A percentile compares a stretch with the other conserved stretches of the same genome.
phyloP scores from a whole-genome alignment of 176 grass and related monocot genomes.

The Hordeum marinum region DNA sequence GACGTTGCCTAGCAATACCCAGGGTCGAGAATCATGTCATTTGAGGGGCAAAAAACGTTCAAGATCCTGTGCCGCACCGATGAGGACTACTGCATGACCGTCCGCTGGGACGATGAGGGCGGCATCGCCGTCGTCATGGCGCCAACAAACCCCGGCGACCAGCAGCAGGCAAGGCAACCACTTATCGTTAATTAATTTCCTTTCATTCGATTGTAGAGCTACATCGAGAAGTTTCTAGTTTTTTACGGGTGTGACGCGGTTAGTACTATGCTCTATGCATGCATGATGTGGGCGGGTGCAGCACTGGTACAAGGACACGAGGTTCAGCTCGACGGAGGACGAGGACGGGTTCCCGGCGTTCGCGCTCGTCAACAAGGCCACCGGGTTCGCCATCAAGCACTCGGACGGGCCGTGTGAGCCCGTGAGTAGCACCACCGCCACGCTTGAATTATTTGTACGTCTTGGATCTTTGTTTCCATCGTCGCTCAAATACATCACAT shows the following conservation, averaged over 20 bases:
- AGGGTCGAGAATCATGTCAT: not conserved
- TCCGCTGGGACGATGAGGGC: conserved; percentile 10
- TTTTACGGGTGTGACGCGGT: not conserved
- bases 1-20: too few relatives aligned
- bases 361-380: conserved; percentile 62
- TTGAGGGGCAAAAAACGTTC: not conserved
- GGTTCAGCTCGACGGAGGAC: conserved; percentile 49
- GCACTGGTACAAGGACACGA: conserved; percentile 72
- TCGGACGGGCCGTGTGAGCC: conserved; percentile 46
- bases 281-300: not conserved
- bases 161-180: conserved; percentile 6
- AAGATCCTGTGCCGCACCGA: conserved; percentile 51
- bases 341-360: conserved; percentile 50
- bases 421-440: not conserved
- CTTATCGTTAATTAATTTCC: not conserved
- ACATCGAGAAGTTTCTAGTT: too few relatives aligned
- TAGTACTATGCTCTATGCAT: too few relatives aligned
- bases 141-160: conserved; percentile 31
- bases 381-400: conserved; percentile 60
- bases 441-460: too few relatives aligned
- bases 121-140: conserved; percentile 33
- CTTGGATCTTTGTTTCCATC: too few relatives aligned
- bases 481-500: too few relatives aligned
- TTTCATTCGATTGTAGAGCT: too few relatives aligned
- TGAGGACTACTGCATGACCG: conserved; percentile 48